Evolutionary conservation across 2,329 filamentous ascomycete genomes (phyloP).

Genomic region (Paraphoma sp.): DNA sequence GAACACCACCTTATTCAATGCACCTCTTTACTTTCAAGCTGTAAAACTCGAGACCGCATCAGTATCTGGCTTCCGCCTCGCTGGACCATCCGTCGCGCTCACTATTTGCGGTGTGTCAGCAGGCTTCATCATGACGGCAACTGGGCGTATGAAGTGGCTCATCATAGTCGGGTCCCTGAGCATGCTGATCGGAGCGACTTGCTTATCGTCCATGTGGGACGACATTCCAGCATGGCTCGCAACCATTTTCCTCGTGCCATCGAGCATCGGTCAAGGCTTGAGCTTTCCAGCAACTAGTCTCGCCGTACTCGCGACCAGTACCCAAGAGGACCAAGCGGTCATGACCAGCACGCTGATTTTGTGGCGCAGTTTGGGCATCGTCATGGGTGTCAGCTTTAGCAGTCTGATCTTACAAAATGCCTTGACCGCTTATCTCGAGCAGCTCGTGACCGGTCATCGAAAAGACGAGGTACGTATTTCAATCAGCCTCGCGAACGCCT

Average conservation of each 20-base stretch:
- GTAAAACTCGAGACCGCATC: constrained; percentile 66
- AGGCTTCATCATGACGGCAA: constrained; percentile 54
- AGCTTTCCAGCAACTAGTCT: constrained; percentile 52
- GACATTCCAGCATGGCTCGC: constrained; percentile 50
- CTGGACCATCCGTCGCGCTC: constrained; percentile 64
- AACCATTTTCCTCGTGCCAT: constrained; percentile 49
- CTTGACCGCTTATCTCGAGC: constrained; percentile 65
- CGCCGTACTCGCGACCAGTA: constrained; percentile 51
- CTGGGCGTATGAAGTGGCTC: constrained; percentile 51
- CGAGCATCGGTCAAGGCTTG: constrained; percentile 51
- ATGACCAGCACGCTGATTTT: constrained; percentile 72
- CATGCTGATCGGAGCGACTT: constrained; percentile 47
- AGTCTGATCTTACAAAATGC: constrained; percentile 78
- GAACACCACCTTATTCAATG: constrained; percentile 70
- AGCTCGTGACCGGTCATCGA: constrained; percentile 64
- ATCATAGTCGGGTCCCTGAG: constrained; percentile 47
- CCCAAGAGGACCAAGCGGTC: constrained; percentile 54
- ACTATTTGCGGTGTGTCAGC: constrained; percentile 50
- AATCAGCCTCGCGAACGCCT: not conserved
- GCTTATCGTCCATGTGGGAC: constrained; percentile 46
- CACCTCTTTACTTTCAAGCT: constrained; percentile 70
- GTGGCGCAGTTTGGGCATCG: constrained; percentile 74
- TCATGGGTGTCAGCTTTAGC: constrained; percentile 75
- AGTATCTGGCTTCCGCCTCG: constrained; percentile 73
- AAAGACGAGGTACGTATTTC: constrained; percentile 56